A percentile compares a stretch with the other conserved stretches of the same genome.
These are phyloP conservation scores for Zygosaccharomyces bisporus DNA, from an alignment of 805 yeast species.

Conservation along the genomic window DNA sequence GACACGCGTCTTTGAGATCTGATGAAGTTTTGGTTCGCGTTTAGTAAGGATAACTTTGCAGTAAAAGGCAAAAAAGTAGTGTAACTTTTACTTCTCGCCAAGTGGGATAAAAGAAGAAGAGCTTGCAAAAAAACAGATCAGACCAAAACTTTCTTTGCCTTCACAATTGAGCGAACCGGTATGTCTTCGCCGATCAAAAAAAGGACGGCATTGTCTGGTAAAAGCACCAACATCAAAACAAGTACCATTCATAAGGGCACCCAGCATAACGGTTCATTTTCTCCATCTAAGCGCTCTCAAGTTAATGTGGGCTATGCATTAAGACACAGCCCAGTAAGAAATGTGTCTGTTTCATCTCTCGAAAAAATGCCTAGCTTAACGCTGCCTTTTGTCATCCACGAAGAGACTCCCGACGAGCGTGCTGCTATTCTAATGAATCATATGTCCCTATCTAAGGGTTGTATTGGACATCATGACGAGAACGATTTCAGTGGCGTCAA, in stretches of 20 bases:
- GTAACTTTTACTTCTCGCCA: neutral
- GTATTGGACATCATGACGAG: slow-evolving; percentile 28
- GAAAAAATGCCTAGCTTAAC: slow-evolving; percentile 2
- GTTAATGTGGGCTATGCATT: slow-evolving; percentile 16
- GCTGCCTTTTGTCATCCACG: slow-evolving; percentile 20
- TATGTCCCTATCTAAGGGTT: slow-evolving; percentile 24
- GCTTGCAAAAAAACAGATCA: too few species aligned
- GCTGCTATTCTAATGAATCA: slow-evolving; percentile 17
- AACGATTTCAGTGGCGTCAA: slow-evolving; percentile 19
- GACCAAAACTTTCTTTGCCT: too few species aligned
- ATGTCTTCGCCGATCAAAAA: slow-evolving; percentile 24
- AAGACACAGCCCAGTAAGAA: slow-evolving; percentile 20
- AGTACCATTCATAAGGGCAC: slow-evolving; percentile 11
- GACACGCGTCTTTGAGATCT: slow-evolving; percentile 2
- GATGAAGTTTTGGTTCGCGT: slow-evolving; percentile 6
- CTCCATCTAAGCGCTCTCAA: slow-evolving; percentile 18
- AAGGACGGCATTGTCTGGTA: slow-evolving; percentile 25
- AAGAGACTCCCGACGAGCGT: slow-evolving; percentile 24
- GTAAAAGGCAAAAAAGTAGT: slow-evolving; percentile 3
- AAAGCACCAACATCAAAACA: slow-evolving; percentile 21
- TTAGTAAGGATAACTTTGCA: slow-evolving; percentile 1
- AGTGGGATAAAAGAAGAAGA: neutral
- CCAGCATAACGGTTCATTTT: slow-evolving; percentile 6
- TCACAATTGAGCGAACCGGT: neutral
- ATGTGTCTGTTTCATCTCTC: slow-evolving; percentile 9